Base-by-base conservation (phyloP, 306 rosid genomes). In the Prunus kanzakura region DNA sequence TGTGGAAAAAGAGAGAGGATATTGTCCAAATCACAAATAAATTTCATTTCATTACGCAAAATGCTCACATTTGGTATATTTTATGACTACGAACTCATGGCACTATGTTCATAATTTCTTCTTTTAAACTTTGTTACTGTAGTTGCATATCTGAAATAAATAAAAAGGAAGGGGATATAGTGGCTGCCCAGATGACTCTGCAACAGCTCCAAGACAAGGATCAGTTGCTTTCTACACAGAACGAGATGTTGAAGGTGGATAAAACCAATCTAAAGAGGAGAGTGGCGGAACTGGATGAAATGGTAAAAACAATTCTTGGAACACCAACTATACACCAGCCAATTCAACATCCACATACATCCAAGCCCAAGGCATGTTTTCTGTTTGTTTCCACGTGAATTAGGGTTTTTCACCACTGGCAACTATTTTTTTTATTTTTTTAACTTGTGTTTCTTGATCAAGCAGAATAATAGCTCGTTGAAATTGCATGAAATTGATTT, bases 221-320 rank as follows among this genome's bases (percentile, higher is more conserved):
- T 84, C 97, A 88, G 62, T 76, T 95, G 81, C 96, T 92, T 83
- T 90, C 85, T n/a, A 91, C 90, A 65, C 91, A 95, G 83, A 95
- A 91, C 76, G 97, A 89, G 76, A 90, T 89, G 89, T 68, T 95
- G 86, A 92, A 92, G 93, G 98, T 90, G 89, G 96, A 95, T 71
- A 95, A 92, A 86, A 81, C 79, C 82, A 92, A 82, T 72, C 89
- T 92, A 32, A 84, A 81, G 83, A 82, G 66, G 86, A 89, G 82
- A 88, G 80, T 89, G 25, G 86, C 83, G 15, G 97, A 95, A 64
- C 81, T 95, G 90, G 98, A 95, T 85, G 97, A 90, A 30, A 79
- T 75, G 88, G 86, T 88, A 56, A 94, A 83, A 76, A 74, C 89
- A 78, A 76, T 89, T 77, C 69, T 77, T 62, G 85, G 83, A 79